These are phyloP conservation scores for Malus sylvestris DNA, from an alignment of 306 rosid genomes.

Conservation along the genomic window DNA sequence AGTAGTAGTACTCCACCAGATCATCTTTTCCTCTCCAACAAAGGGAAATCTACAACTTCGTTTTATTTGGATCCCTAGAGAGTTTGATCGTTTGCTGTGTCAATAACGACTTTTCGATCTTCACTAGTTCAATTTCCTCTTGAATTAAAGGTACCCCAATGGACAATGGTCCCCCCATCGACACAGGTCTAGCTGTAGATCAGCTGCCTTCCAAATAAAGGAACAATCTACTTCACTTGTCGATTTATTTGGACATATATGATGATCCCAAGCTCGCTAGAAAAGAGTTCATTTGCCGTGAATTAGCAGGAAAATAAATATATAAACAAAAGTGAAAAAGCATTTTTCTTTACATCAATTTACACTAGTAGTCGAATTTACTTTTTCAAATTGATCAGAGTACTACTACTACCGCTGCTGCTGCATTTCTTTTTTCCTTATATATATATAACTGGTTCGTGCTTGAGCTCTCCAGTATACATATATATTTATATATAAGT, in stretches of 20 bases:
- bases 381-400: neutral
- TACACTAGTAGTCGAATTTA: neutral
- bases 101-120: neutral
- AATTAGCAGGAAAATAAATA: neutral
- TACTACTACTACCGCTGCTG: neutral
- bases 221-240: neutral
- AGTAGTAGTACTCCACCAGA: neutral
- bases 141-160: neutral
- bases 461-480: too few species aligned
- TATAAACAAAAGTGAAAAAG: neutral
- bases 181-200: neutral
- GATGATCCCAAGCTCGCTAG: neutral
- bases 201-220: neutral
- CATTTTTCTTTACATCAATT: neutral
- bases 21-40: slow-evolving; percentile 33
- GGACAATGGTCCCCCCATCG: neutral
- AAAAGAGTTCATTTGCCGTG: neutral
- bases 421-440: neutral
- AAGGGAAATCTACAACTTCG: slow-evolving; percentile 38
- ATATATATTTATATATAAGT: too few species aligned
- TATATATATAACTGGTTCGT: neutral
- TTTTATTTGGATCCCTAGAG: slow-evolving; percentile 46
- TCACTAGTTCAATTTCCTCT: neutral
- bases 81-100: slow-evolving; percentile 8
- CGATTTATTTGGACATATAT: neutral